Evolutionary conservation across 495 filamentous ascomycete species (phyloP), one percentile per base, ranked within the genome.

Genomic region (Beverwykella pulmonaria): DNA sequence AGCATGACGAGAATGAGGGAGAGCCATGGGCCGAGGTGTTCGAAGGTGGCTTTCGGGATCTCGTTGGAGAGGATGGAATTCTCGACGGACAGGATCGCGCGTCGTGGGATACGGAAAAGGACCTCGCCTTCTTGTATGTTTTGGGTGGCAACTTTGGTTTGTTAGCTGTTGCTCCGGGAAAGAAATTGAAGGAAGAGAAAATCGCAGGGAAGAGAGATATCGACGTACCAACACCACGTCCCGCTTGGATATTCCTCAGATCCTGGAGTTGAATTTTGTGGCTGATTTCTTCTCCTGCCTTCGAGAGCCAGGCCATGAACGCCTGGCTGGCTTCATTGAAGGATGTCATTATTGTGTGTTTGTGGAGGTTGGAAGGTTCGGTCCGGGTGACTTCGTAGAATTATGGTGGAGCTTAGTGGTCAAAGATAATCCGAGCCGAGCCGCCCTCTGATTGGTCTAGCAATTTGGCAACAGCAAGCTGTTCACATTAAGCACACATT

Each of bases 1-100:
- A 96, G 82, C 83, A 97, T 86, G 48, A 90, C 83, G 14, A 94
- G 78, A 68, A 96, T 92, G 8, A 97, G 77, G 8, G 84, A 82
- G 29, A 83, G 74, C 86, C 86, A 89, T 69, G 81, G 79, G 44
- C 75, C 76, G 23, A 75, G 66, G 39, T 63, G 30, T 20, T 63
- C 61, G 34, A 73, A 68, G 30, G 70, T 32, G 19, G 49, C 41
- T 25, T 53, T 23, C 7, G 63, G 59, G 23, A 77, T 49, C 20
- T 69, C 65, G 7, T 36, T 58, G 5, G 53, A 41, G 22, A 78
- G 67, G 25, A 61, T 55, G 17, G 78, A 80, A 53, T 71, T 79
- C 48, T 75, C 74, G 17, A 71, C 66, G 25, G 66, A 74, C 32
- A 90, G 79, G 27, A 90, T 78, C 29, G 79, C 71, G 34, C 80